These are phyloP conservation scores for Crassisporium funariophilum DNA, from an alignment of 768 basidiomycete genomes.

Conservation along the genomic window DNA sequence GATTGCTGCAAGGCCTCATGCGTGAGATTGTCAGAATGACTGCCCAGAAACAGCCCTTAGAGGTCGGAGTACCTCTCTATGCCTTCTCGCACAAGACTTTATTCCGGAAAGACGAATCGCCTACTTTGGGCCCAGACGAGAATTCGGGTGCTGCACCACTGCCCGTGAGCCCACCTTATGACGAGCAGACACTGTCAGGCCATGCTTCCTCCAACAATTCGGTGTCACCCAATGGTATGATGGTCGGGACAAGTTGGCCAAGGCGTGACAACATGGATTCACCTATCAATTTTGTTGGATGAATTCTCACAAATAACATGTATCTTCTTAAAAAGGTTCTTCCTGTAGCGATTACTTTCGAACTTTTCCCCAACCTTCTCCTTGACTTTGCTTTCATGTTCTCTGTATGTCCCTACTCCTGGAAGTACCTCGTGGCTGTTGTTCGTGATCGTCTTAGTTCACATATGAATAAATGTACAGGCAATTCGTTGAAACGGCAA, in stretches of 20 bases:
- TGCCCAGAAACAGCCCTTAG: slow-evolving; percentile 75
- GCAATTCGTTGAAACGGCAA: no score
- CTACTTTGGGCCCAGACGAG: slow-evolving; percentile 34
- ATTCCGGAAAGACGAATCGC: slow-evolving; percentile 52
- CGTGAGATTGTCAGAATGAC: slow-evolving; percentile 83
- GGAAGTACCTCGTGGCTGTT: no score
- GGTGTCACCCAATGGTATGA: slow-evolving; percentile 16
- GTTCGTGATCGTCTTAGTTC: no score
- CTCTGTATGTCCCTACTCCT: no score
- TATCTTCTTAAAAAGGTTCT: neutral
- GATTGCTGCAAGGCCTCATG: slow-evolving; percentile 81
- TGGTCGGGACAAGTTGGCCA: slow-evolving; percentile 22
- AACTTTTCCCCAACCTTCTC: no score
- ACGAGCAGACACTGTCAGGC: slow-evolving; percentile 28
- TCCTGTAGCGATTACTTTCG: no score
- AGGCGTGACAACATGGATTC: slow-evolving; percentile 27
- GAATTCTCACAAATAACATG: neutral
- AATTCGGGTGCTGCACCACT: slow-evolving; percentile 34
- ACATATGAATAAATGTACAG: no score
- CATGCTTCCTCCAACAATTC: slow-evolving; percentile 16
- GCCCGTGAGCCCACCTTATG: slow-evolving; percentile 38
- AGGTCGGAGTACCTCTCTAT: slow-evolving; percentile 79
- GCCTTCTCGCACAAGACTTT: slow-evolving; percentile 74
- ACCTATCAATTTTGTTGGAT: slow-evolving; percentile 20
- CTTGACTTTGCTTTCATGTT: no score